Base-by-base conservation (phyloP, 768 basidiomycete genomes). In the Lactarius hengduanensis region DNA sequence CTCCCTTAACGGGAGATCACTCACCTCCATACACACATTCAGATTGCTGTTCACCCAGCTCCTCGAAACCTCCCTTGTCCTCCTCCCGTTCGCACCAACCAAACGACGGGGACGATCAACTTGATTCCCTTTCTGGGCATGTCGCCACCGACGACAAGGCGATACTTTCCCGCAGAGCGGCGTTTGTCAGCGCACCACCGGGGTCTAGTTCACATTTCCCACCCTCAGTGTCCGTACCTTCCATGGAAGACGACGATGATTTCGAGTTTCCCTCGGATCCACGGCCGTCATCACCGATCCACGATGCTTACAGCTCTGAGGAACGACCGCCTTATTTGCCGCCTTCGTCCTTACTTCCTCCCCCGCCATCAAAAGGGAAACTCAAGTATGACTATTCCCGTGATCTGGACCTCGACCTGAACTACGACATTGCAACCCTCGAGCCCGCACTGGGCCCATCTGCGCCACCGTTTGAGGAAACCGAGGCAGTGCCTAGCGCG, bases 81-180 rank as follows among this genome's bases (percentile, higher is more conserved):
- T 57, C 58, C 26, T 34, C 53, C 11, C 6, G 57, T 16, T 32
- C n/a, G 2, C 7, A 20, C 13, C 60, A 47, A 22, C 54, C 34
- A 13, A 34, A 43, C 43, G 40, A 30, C 15, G 45, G 43, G 5
- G 57, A 45, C 4, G 36, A 22, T 13, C 56, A 34, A 32, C 38
- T 45, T 61, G 18, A 45, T 63, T 32, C 67, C 54, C 66, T 72
- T 59, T 69, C 72, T 13, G 76, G 74, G 18, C 77, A 78, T 57
- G 72, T 78, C 26, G 77, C 77, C 16, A 77, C 77, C 3, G 77
- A 78, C 63, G 77, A 78, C 66, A 78, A 78, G 69, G 70, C 70
- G 3, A 32, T 76, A 18, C 72, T 78, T 5, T 74, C 76, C n/a
- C 74, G 69, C 26, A 71, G 77, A 71, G 73, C 72, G 5, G 66